These are phyloP conservation scores for Hemisphaericaspora subhashii DNA, from an alignment of 1,139 yeast species.

Conservation along the genomic window DNA sequence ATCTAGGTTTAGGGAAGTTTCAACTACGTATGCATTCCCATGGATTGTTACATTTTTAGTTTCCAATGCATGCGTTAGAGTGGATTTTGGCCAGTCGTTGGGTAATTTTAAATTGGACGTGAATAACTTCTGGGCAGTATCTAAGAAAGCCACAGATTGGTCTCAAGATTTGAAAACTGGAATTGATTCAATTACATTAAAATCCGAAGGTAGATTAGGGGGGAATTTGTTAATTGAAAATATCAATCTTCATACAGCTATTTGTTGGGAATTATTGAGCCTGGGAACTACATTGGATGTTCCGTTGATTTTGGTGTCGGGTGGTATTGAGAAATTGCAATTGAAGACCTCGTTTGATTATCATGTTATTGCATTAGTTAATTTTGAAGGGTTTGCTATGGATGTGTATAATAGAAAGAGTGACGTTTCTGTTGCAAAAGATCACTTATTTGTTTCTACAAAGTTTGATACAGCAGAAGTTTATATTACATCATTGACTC, in stretches of 20 bases:
- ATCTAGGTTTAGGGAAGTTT: constrained; percentile 56
- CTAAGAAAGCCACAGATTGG: constrained; percentile 69
- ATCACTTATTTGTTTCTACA: constrained; percentile 59
- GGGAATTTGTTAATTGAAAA: constrained; percentile 58
- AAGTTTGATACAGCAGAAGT: constrained; percentile 57
- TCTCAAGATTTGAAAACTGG: constrained; percentile 71
- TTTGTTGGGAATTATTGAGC: constrained; percentile 60
- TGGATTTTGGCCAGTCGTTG: constrained; percentile 82
- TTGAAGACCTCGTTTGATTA: constrained; percentile 74
- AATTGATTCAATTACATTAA: constrained; percentile 50
- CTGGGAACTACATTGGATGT: constrained; percentile 46
- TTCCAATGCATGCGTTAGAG: constrained; percentile 50
- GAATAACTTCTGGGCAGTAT: constrained; percentile 66
- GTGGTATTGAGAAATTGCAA: constrained; percentile 56
- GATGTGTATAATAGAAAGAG: constrained; percentile 71
- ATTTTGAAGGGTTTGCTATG: constrained; percentile 48
- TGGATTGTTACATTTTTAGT: constrained; percentile 69
- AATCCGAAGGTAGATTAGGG: constrained; percentile 76
- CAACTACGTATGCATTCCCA: constrained; percentile 68
- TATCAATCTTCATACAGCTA: constrained; percentile 60
- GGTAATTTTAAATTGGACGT: constrained; percentile 61
- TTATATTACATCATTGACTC: constrained; percentile 79
- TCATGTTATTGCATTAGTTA: constrained; percentile 74
- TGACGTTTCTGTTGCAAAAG: constrained; percentile 46
- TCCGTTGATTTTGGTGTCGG: constrained; percentile 67